phyloP scores from a whole-genome alignment of 768 basidiomycete species.

The Dendrothele bispora region DNA sequence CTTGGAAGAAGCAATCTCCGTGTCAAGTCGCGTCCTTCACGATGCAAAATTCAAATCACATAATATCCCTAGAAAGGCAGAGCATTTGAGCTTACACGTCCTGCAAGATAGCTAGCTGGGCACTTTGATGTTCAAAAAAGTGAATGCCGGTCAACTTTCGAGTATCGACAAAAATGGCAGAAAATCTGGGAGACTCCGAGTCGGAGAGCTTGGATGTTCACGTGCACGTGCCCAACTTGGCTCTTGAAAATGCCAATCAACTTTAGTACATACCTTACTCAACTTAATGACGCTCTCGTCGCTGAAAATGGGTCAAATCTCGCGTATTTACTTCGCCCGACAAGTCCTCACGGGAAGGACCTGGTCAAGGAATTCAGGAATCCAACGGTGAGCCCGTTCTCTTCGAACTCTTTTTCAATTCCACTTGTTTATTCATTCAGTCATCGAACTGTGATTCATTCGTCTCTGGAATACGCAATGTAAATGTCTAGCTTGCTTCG shows the following conservation, averaged over 20 bases:
- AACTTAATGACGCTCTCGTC: constrained; percentile 60
- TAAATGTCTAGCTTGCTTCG: constrained; percentile 19
- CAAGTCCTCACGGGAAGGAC: constrained; percentile 65
- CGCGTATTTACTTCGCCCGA: constrained; percentile 74
- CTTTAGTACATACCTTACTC: constrained; percentile 58
- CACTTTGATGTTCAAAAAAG: too few relatives aligned
- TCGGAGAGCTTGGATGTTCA: not conserved
- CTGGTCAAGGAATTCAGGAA: constrained; percentile 9
- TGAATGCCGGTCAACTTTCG: too few relatives aligned
- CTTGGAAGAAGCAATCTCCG: too few relatives aligned
- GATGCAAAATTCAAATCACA: too few relatives aligned
- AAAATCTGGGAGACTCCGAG: too few relatives aligned
- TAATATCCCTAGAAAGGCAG: too few relatives aligned
- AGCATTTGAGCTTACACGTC: not conserved
- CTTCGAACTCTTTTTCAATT: constrained; percentile 12
- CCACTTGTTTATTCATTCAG: too few relatives aligned
- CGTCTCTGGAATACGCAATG: not conserved
- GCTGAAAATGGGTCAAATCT: constrained; percentile 68
- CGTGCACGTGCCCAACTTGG: not conserved
- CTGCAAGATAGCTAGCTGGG: too few relatives aligned
- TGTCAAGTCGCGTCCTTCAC: too few relatives aligned
- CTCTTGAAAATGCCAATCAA: constrained; percentile 33
- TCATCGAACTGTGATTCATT: constrained; percentile 10
- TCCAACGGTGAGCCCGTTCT: constrained; percentile 39
- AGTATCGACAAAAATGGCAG: too few relatives aligned